These are phyloP conservation scores for Wickerhamomyces bovis DNA, from an alignment of 805 yeast genomes.

Conservation along the genomic window DNA sequence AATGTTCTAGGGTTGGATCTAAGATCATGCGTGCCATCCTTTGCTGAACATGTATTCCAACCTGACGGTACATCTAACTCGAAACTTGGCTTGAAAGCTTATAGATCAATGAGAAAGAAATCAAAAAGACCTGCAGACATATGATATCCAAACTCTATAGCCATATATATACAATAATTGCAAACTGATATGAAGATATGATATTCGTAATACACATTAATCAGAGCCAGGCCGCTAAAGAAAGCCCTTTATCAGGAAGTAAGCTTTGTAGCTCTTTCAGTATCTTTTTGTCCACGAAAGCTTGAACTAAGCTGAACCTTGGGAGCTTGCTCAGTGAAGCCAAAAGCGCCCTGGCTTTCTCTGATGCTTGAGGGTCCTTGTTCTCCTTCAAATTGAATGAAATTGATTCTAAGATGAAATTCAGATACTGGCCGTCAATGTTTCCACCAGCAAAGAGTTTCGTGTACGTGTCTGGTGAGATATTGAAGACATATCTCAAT, in stretches of 20 bases:
- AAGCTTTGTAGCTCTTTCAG: background rate
- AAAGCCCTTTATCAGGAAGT: background rate
- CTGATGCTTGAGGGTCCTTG: background rate
- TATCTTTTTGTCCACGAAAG: conserved; percentile 13
- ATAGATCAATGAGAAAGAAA: conserved; percentile 9
- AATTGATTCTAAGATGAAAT: conserved; percentile 41
- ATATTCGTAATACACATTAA: background rate
- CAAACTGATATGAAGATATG: too few relatives aligned
- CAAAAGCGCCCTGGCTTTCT: conserved; percentile 5
- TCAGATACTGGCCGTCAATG: conserved; percentile 42
- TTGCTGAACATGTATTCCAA: conserved; percentile 31
- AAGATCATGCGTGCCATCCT: conserved; percentile 34
- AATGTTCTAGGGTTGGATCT: conserved; percentile 34
- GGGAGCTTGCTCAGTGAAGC: conserved; percentile 11
- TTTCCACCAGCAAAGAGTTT: conserved; percentile 37
- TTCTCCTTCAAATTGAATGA: background rate
- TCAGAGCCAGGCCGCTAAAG: background rate
- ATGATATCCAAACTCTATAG: background rate
- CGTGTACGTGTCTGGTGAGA: conserved; percentile 23
- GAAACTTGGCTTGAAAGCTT: conserved; percentile 19
- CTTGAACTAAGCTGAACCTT: conserved; percentile 18
- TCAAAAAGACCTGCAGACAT: conserved; percentile 1
- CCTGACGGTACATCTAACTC: conserved; percentile 29
- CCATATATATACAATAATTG: too few relatives aligned
- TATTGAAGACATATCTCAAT: conserved; percentile 31